Conservation (phyloP, 2,329 filamentous ascomycete species). For the Aphanoascus verrucosus region DNA sequence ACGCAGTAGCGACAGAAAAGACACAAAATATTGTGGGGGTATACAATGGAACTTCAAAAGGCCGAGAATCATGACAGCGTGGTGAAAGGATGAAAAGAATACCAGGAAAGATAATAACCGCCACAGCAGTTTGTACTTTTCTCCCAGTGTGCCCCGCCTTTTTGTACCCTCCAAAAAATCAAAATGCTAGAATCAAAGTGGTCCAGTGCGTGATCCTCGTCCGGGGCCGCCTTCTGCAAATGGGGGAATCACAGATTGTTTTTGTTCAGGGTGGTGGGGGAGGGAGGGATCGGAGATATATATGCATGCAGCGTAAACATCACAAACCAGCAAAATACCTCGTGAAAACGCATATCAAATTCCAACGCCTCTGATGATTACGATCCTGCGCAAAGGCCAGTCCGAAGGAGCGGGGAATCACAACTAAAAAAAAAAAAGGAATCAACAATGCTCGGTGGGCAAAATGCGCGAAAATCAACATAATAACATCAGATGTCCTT, state of each 20-base stretch:
- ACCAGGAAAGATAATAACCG: background rate
- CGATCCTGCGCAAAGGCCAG: background rate
- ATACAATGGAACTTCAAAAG: background rate
- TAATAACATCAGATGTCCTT: background rate
- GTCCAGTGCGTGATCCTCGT: background rate
- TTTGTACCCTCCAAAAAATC: background rate
- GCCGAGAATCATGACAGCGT: background rate
- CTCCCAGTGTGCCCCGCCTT: background rate
- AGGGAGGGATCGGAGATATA: background rate
- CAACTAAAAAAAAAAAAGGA: background rate
- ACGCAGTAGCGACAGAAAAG: constrained; percentile 1
- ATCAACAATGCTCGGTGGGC: background rate
- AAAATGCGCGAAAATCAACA: background rate
- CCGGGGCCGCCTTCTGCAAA: background rate
- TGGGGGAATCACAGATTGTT: constrained; percentile 7
- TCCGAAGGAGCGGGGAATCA: background rate
- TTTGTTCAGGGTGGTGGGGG: background rate
- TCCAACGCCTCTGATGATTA: constrained; percentile 1
- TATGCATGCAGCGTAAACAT: constrained; percentile 2
- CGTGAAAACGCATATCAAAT: background rate
- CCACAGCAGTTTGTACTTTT: background rate
- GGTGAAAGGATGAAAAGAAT: too few species aligned
- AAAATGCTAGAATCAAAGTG: constrained; percentile 8
- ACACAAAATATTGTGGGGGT: background rate
- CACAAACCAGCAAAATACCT: background rate